These are phyloP conservation scores for Leersia perrieri DNA, from an alignment of 176 grass and related monocot genomes.

Conservation along the genomic window DNA sequence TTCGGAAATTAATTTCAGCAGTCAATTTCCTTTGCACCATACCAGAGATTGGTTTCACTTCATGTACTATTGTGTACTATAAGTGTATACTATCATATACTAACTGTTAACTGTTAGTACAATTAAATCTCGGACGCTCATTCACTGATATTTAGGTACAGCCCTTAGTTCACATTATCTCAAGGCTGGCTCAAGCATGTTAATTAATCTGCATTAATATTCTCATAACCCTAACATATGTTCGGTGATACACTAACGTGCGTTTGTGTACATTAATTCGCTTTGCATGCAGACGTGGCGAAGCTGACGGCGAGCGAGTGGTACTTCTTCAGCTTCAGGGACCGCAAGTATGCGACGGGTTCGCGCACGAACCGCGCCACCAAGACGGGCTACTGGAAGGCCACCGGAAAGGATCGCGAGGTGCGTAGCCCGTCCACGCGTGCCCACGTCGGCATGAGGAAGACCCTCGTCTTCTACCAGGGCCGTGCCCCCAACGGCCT, in stretches of 20 bases:
- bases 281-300: constrained; percentile 46
- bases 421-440: constrained; percentile 40
- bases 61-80: no score
- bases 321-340: constrained; percentile 98
- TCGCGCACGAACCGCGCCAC: constrained; percentile 82
- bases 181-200: neutral
- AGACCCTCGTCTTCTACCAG: constrained; percentile 90
- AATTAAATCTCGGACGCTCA: no score
- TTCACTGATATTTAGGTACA: no score
- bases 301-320: constrained; percentile 79
- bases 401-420: constrained; percentile 76
- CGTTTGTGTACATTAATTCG: no score
- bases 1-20: neutral
- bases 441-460: constrained; percentile 72
- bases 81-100: no score
- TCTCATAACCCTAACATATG: neutral
- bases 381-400: constrained; percentile 84
- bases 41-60: neutral
- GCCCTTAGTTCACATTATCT: no score
- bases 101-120: no score
- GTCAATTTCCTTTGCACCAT: no score
- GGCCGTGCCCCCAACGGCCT: constrained; percentile 76
- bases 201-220: no score
- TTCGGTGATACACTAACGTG: no score
- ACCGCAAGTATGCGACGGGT: constrained; percentile 85